Evolutionary conservation across 2,329 filamentous ascomycete genomes (phyloP), one percentile per base, ranked within the genome.

Genomic region (Aureobasidium sp.): DNA sequence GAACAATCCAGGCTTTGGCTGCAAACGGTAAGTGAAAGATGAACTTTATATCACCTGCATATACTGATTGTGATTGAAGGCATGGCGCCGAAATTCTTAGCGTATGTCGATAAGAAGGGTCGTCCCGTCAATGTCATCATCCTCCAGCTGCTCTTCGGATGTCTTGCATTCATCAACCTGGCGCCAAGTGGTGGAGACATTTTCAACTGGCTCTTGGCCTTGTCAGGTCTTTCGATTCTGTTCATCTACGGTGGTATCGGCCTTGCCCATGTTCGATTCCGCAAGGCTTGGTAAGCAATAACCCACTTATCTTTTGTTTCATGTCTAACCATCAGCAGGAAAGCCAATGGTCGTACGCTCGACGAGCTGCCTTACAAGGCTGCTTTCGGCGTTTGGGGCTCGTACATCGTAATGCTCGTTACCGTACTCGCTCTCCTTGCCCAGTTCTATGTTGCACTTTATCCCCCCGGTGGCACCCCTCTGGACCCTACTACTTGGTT

Each of bases 181-280:
- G 87, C 87, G 64, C 84, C 86, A 60, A 72, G 83, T 64, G 80
- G 88, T 66, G 77, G 77, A 27, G 74, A 79, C 37, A 84, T 89
- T 6, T 88, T 95, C 64, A 80, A 83, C 68, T 95, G 91, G 90
- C 83, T 95, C 71, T 80, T 88, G 41, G 82, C 87, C 64, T 79
- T 89, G 57, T 88, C 86, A 0, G 87, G 85, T 53, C 79, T 90
- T 30, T 87, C 86, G 8, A 86, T 83, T 50, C 81, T 90, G 69
- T 89, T 91, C 76, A 90, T 87, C 11, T 91, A 88, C 88, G 84
- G 81, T 55, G 88, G 88, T 65, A 92, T 96, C 72, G 95, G 91
- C 73, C 76, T 94, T 15, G 84, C 87, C 34, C 91, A 96, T 74
- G 94, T 96, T 70, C 89, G 91, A 61, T 97, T 96, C 82, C 89